These are phyloP conservation scores for Termitomyces sp. DNA, from an alignment of 768 basidiomycete species.

Conservation along the genomic window DNA sequence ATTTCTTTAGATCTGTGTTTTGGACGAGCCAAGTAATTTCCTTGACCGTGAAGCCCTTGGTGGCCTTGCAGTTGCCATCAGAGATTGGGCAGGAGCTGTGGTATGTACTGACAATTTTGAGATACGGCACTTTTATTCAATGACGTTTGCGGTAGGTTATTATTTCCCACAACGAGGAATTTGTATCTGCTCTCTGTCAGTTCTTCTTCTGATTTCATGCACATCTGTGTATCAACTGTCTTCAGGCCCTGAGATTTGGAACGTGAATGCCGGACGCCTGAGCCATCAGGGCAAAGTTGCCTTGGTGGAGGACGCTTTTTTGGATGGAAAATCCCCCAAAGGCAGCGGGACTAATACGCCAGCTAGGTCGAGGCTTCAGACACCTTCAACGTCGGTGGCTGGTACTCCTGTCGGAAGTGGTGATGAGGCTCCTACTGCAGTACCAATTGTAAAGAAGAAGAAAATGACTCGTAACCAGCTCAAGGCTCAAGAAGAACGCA, in stretches of 20 bases:
- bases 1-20: constrained; percentile 51
- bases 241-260: constrained; percentile 89
- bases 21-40: constrained; percentile 96
- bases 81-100: constrained; percentile 91
- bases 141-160: constrained; percentile 53
- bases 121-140: constrained; percentile 2
- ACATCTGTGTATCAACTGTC: constrained; percentile 6
- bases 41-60: constrained; percentile 94
- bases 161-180: constrained; percentile 94
- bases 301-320: constrained; percentile 79
- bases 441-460: constrained; percentile 58
- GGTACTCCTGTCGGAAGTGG: constrained; percentile 80
- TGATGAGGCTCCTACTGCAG: constrained; percentile 48
- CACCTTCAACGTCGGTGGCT: constrained; percentile 61
- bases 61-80: constrained; percentile 91
- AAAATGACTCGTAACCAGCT: constrained; percentile 85
- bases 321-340: constrained; percentile 61
- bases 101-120: constrained; percentile 33
- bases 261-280: constrained; percentile 81
- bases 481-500: constrained; percentile 85
- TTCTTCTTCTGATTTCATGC: constrained; percentile 15
- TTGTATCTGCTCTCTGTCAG: constrained; percentile 77
- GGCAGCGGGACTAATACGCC: constrained; percentile 73
- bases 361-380: constrained; percentile 61
- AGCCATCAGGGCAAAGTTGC: constrained; percentile 86